phyloP scores from a whole-genome alignment of 306 rosid species.

The Myrica gale region DNA sequence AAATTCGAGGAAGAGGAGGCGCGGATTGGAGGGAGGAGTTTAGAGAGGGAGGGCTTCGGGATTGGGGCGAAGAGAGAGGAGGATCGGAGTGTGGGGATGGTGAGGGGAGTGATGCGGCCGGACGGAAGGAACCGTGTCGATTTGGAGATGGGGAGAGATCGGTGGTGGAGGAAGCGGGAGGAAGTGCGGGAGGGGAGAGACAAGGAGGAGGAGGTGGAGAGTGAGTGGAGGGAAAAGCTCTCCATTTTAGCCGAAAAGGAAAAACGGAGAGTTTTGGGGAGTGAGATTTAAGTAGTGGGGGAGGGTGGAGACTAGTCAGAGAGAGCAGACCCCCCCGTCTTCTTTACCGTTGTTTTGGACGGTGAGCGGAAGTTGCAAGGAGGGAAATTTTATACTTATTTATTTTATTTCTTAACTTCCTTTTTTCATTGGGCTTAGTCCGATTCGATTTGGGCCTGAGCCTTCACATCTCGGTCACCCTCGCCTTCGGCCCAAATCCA shows the following conservation, averaged over 20 bases:
- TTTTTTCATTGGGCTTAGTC: too few species aligned
- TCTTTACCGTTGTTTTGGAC: not conserved
- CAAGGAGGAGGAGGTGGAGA: slow-evolving; percentile 40
- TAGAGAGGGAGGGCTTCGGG: slow-evolving; percentile 33
- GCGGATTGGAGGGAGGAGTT: slow-evolving; percentile 26
- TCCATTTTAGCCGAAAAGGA: slow-evolving; percentile 39
- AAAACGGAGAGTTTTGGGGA: not conserved
- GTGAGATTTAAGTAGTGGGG: not conserved
- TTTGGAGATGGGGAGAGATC: slow-evolving; percentile 32
- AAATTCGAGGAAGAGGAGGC: not conserved
- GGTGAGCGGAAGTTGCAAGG: not conserved
- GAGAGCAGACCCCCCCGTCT: not conserved
- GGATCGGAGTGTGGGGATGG: slow-evolving; percentile 41
- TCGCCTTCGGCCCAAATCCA: too few species aligned
- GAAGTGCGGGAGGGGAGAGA: slow-evolving; percentile 28
- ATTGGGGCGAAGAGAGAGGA: slow-evolving; percentile 20
- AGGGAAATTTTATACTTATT: too few species aligned
- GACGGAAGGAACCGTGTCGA: slow-evolving; percentile 31
- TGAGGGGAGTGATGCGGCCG: slow-evolving; percentile 7
- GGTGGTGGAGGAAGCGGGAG: slow-evolving; percentile 21
- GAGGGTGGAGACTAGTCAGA: not conserved
- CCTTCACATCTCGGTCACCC: too few species aligned
- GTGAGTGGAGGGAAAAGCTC: slow-evolving; percentile 48
- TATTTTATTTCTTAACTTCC: too few species aligned
- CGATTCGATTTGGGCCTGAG: too few species aligned